Base-by-base conservation (phyloP, 2,329 filamentous ascomycete species). In the Diaporthe australafricana region DNA sequence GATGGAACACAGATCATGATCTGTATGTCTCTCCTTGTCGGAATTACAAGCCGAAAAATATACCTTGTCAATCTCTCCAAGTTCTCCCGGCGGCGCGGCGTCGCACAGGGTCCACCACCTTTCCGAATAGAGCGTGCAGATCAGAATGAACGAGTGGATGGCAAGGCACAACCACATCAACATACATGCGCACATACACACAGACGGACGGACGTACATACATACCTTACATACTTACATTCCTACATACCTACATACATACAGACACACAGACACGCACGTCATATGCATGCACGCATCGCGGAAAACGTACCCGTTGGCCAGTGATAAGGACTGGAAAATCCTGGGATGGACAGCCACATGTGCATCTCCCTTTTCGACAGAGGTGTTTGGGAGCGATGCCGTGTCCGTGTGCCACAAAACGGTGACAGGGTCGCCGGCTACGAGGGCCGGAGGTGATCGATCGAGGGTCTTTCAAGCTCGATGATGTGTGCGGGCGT, bases 21-120 rank as follows among this genome's bases (percentile, higher is more conserved):
- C 57, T 63, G 57, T 32, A 47, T 63, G 57, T 63, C 42, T 63
- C 40, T 63, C 57, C 57, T 22, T 48, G 42, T 48, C 57, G 57
- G 57, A 48, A 63, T 63, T 35, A 63, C 27, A 47, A 63, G 25
- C 40, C 57, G 56, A 62, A 22, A 45, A 62, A 17, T 5, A 8
- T 12, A 22, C 52, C 20, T 12, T 30, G 30, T 22, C 30, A 55
- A 35, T 12, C 22, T 17, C 7, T 35, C 52, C 56, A 22, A 45
- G 38, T 60, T 42, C 38, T 42, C 22, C 38, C 38, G 56, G 56
- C 25, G 56, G 11, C 9, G 56, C 56, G 40, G 56, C 50, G 50
- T 53, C 25, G 25, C 35, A 40, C 53, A 56, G 53, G 35, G 55
- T 57, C 56, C 22, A 20, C 56, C 38, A 17, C 14, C 22, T 16